phyloP scores from a whole-genome alignment of 345 rosid genomes.

The Physaria fendleri region DNA sequence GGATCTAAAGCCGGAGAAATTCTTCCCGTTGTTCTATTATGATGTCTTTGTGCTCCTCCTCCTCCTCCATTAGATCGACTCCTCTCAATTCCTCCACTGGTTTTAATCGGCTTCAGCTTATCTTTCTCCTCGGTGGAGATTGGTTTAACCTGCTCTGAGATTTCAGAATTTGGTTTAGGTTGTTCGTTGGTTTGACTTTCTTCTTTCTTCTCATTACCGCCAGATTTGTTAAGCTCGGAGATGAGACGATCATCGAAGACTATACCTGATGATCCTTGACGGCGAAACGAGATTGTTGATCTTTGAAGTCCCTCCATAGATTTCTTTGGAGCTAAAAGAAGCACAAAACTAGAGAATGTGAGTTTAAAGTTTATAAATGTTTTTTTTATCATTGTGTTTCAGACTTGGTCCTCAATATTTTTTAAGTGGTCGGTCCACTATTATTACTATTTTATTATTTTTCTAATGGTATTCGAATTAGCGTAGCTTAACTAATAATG shows the following conservation, averaged over 20 bases:
- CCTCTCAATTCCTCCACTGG: conserved; percentile 42
- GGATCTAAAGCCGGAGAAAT: conserved; percentile 85
- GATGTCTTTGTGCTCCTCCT: conserved; percentile 41
- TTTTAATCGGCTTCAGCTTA: conserved; percentile 32
- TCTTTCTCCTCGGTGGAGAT: conserved; percentile 29
- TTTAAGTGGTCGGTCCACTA: conserved; percentile 15
- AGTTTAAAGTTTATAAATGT: conserved; percentile 18
- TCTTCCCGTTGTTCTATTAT: conserved; percentile 66
- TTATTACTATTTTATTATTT: conserved; percentile 5
- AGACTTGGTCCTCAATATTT: conserved; percentile 13
- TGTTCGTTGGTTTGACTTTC: conserved; percentile 26
- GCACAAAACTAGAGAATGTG: not conserved
- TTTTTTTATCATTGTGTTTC: conserved; percentile 31
- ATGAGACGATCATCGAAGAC: conserved; percentile 79
- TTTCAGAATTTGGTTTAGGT: conserved; percentile 23
- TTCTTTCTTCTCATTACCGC: conserved; percentile 22
- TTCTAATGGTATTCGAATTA: not conserved
- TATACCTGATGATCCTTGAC: conserved; percentile 92
- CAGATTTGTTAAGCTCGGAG: conserved; percentile 42
- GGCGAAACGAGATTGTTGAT: conserved; percentile 78
- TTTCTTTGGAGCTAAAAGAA: conserved; percentile 3
- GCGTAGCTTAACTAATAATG: not conserved
- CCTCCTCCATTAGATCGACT: conserved; percentile 87
- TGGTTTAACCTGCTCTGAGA: conserved; percentile 23
- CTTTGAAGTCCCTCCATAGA: conserved; percentile 86